These are phyloP conservation scores for Kockiozyma suomiensis DNA, from an alignment of 805 yeast species.

Conservation along the genomic window DNA sequence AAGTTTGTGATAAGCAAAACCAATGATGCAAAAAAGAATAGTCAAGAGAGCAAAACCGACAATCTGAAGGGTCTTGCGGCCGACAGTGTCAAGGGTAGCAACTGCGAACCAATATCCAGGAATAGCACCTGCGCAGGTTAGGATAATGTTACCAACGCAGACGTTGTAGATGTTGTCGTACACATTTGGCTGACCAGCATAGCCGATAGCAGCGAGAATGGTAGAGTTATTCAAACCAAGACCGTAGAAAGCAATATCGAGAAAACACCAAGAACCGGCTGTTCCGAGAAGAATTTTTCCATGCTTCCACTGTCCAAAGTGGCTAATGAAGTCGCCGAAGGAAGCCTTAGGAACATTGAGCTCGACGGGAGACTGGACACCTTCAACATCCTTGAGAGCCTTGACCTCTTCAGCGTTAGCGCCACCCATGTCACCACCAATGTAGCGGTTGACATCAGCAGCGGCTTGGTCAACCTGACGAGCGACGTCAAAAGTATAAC, in stretches of 20 bases:
- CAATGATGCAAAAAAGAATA: conserved; percentile 71
- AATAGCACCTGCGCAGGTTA: conserved; percentile 91
- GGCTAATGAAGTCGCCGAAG: conserved; percentile 65
- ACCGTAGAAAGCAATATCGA: conserved; percentile 91
- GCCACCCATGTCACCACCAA: conserved; percentile 54
- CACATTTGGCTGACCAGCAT: conserved; percentile 69
- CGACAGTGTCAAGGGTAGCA: conserved; percentile 76
- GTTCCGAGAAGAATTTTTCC: conserved; percentile 83
- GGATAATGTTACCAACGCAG: conserved; percentile 90
- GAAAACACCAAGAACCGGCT: conserved; percentile 87
- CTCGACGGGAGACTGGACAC: conserved; percentile 39
- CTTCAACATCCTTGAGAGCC: conserved; percentile 24
- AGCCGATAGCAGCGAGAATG: conserved; percentile 82
- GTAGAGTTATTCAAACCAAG: conserved; percentile 78
- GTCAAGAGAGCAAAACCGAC: conserved; percentile 76
- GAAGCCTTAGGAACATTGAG: conserved; percentile 79
- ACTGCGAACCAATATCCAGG: conserved; percentile 92
- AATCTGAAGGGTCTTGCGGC: conserved; percentile 82
- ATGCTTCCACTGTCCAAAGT: conserved; percentile 85
- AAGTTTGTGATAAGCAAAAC: conserved; percentile 78
- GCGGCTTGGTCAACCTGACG: conserved; percentile 59
- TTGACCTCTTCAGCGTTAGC: conserved; percentile 48
- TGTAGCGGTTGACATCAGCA: conserved; percentile 57
- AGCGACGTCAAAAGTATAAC: conserved; percentile 78
- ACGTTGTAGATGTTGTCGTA: conserved; percentile 71